Base-by-base conservation (phyloP, 2,329 filamentous ascomycete species). In the Colletotrichum orchidophilum region DNA sequence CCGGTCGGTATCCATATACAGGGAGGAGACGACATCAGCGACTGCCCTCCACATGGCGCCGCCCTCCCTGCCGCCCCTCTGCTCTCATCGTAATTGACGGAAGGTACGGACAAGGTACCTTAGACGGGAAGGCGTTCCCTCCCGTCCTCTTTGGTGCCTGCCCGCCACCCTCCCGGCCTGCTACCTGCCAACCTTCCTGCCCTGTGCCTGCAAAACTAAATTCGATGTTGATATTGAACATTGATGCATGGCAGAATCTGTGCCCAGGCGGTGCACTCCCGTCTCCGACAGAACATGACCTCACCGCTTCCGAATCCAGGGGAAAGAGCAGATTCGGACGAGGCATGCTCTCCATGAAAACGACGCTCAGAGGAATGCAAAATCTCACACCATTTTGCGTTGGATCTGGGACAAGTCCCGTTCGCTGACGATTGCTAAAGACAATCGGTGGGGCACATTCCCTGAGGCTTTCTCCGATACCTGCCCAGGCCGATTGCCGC, bases 401-500 rank as follows among this genome's bases (percentile, higher is more conserved):
- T 71, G 57, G 29, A 67, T 67, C 63, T 46, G 57, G 68, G 57
- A 52, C 63, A 70, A 55, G 57, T 52, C 50, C 39, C 50, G 24
- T 13, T 53, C 57, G 63, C 57, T 71, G 39, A 67, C 68, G 63
- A 71, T 71, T 71, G 63, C 63, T 71, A 42, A 62, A 71, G 68
- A 71, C 42, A 39, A 9, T 18, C n/a, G 29, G 33, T 24, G 39
- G 39, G 39, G 39, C 50, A 24, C 33, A 57, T 57, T 50, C 54
- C 53, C 35, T 29, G n/a, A n/a, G n/a, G n/a, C n/a, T n/a, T n/a
- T n/a, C n/a, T n/a, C n/a, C n/a, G n/a, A n/a, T n/a, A n/a, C n/a
- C n/a, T n/a, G n/a, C n/a, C n/a, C n/a, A n/a, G n/a, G n/a, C n/a
- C n/a, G n/a, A n/a, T n/a, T n/a, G n/a, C n/a, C n/a, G n/a, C n/a